Evolutionary conservation across 2,329 filamentous ascomycete genomes (phyloP), one percentile per base, ranked within the genome.

Genomic region (Grosmannia huntii): DNA sequence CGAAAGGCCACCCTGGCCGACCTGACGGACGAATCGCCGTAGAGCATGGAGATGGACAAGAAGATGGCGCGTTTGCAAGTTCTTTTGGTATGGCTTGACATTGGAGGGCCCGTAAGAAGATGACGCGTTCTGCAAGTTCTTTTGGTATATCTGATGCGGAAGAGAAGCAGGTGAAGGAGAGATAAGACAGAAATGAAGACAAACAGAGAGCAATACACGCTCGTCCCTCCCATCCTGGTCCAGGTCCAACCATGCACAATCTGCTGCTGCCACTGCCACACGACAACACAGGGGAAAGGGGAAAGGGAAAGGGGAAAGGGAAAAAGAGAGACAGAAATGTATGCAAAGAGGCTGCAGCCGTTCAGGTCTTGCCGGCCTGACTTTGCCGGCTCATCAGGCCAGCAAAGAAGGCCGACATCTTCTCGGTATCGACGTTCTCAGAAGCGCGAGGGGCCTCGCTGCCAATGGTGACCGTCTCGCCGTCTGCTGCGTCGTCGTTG

Each of bases 391-490:
- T 82, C 79, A 83, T 82, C 61, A 84, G 68, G 38, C 76, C 78
- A 59, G 75, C 76, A 64, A 84, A 84, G 69, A 84, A 84, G 62
- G 76, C 80, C 62, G 81, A 76, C 57, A 83, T 69, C 63, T 80
- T 78, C 61, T 82, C 79, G 50, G 77, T 81, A 67, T 83, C 73
- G 66, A 80, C 74, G 9, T 55, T 58, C 59, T 73, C 73, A 5
- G 69, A 33, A 0, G 56, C 51, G 10, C 44, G 54, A 27, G 52
- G 57, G 38, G 56, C 14, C 36, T 57, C 52, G 33, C 46, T 14
- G 46, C 50, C 36, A 19, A 11, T 11, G 50, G 55, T 7, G n/a
- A 19, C 19, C 1, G 27, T n/a, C 25, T 48, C 51, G 9, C 19
- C 23, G 14, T n/a, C 11, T 66, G 58, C 19, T 1, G 25, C 25